Evolutionary conservation across 176 grass and related monocot species (phyloP), one percentile per base, ranked within the genome.

Genomic region (Triticum aestivum): DNA sequence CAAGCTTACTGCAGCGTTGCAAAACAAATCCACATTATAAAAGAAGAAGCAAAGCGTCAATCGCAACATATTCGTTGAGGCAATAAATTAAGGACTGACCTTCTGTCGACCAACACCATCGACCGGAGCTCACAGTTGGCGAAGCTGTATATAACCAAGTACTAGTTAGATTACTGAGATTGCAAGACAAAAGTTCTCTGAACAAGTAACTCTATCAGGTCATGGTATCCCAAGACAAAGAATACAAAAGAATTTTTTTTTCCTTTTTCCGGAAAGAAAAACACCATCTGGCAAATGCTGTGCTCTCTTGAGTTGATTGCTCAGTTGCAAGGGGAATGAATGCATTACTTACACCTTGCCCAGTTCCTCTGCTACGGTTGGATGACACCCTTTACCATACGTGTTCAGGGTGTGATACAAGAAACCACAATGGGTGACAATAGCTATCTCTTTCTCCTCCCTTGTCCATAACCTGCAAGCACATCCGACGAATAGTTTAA

Each of bases 381-480:
- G 94, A 94, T 98, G 97, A 3, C 90, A 92, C 49, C 86, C 97
- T 35, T 78, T 82, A 29, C 92, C 89, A 26, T 91, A 98, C 79
- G 12, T 87, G 77, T 73, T 92, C 1, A 98, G 89, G 64, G 90
- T 98, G 52, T 91, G 90, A 54, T 21, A 75, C 63, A 98, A 91
- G 75, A 98, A 94, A 34, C 88, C 92, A 20, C 94, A 96, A 67
- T 98, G 97, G 21, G 77, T 96, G 63, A 96, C 89, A 18, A 98
- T 77, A 84, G 90, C 93, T 87, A 96, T 96, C 87, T 96, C 94
- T 37, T 82, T 94, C 79, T 98, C 97, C 78, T 96, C 82, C 37
- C 97, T 89, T 79, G 92, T 96, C 94, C 94, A 96, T 83, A 98
- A 91, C 97, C 97, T 98, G 86, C 67, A 90, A 87, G 62, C n/a